Evolutionary conservation across 352 stramenopile genomes (phyloP).

Genomic region (Phytopythium litorale): DNA sequence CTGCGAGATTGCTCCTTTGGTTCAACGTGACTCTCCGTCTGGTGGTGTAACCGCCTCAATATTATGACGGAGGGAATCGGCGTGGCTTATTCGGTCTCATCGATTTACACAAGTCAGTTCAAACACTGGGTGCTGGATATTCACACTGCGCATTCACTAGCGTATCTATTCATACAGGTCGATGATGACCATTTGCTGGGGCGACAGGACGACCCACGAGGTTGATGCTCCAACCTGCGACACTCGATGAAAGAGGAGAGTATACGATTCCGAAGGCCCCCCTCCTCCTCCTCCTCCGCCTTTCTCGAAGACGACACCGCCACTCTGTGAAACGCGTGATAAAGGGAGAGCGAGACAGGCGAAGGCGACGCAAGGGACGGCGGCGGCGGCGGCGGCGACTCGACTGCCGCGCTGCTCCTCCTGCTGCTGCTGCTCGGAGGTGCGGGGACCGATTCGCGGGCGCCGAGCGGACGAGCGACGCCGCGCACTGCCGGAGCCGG

Average conservation of each 20-base stretch:
- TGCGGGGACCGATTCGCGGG: not conserved
- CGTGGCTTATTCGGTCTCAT: not conserved
- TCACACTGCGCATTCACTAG: not conserved
- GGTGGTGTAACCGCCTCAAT: not conserved
- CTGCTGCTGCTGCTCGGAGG: not conserved
- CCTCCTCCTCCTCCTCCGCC: not conserved
- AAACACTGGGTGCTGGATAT: not conserved
- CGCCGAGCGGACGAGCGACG: not conserved
- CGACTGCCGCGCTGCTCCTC: not conserved
- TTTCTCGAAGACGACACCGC: not conserved
- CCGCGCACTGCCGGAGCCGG: not conserved
- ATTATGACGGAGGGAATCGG: not conserved
- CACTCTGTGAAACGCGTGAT: slow-evolving; percentile 8
- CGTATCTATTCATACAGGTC: not conserved
- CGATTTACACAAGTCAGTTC: not conserved
- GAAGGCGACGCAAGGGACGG: not conserved
- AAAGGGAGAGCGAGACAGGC: slow-evolving; percentile 3
- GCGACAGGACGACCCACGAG: not conserved
- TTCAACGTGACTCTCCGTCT: slow-evolving; percentile 5
- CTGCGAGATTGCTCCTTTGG: not conserved
- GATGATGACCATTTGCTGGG: not conserved
- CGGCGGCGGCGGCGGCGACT: not conserved
- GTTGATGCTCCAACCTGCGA: not conserved
- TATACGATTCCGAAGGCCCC: not conserved
- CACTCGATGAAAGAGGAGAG: not conserved